phyloP scores from a whole-genome alignment of 768 basidiomycete species.

The Rhodocollybia butyracea region DNA sequence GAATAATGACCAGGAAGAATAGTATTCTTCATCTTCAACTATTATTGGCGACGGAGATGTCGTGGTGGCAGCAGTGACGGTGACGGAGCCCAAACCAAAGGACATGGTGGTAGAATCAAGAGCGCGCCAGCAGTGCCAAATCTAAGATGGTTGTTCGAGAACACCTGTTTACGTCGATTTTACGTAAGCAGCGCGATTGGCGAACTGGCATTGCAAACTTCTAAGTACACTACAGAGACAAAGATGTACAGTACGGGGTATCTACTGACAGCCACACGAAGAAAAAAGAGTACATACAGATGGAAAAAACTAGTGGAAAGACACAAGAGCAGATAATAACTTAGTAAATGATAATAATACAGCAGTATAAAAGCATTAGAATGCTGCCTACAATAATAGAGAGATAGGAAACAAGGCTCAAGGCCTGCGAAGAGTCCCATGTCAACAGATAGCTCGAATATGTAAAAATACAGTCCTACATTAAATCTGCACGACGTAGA shows the following conservation, averaged over 20 bases:
- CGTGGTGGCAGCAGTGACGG: slow-evolving; percentile 26
- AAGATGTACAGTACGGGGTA: neutral
- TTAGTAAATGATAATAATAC: neutral
- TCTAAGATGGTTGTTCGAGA: too few relatives aligned
- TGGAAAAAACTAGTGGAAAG: neutral
- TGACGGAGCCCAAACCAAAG: slow-evolving; percentile 32
- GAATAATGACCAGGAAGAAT: slow-evolving; percentile 92
- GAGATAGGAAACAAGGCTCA: neutral
- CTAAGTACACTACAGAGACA: neutral
- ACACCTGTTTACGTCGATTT: too few relatives aligned
- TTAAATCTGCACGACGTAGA: slow-evolving; percentile 65
- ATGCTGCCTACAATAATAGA: neutral
- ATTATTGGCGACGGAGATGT: slow-evolving; percentile 28
- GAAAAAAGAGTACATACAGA: neutral
- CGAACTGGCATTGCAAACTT: too few relatives aligned
- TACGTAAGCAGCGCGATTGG: too few relatives aligned
- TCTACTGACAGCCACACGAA: neutral
- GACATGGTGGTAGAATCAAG: slow-evolving; percentile 27
- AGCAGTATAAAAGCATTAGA: neutral
- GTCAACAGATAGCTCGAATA: neutral
- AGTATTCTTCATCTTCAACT: slow-evolving; percentile 82
- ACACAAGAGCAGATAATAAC: neutral
- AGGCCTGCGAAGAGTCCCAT: neutral
- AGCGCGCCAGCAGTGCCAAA: neutral
- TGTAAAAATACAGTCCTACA: slow-evolving; percentile 32